Evolutionary conservation across 1,284 basidiomycete genomes (phyloP).

Genomic region (Vanrija sp.): DNA sequence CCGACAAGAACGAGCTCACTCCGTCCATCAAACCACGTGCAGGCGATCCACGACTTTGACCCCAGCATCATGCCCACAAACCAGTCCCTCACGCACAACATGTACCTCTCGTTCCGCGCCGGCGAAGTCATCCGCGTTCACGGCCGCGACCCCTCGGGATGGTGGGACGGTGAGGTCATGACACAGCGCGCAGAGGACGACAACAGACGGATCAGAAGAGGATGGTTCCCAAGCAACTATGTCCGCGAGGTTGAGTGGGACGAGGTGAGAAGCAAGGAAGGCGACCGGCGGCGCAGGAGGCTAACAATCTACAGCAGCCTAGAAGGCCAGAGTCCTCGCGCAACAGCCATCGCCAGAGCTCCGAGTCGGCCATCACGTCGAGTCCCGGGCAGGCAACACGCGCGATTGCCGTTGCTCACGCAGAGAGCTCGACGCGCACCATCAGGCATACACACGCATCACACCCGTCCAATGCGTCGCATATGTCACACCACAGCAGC

Average conservation of each 20-base stretch:
- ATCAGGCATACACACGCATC: slow-evolving; percentile 5
- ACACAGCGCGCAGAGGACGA: slow-evolving; percentile 9
- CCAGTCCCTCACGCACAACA: slow-evolving; percentile 56
- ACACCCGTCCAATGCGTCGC: too few species aligned
- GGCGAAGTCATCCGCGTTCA: slow-evolving; percentile 89
- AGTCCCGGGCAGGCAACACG: too few species aligned
- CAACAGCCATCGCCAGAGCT: too few species aligned
- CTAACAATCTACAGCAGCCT: too few species aligned
- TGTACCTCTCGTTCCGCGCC: slow-evolving; percentile 80
- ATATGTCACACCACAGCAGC: too few species aligned
- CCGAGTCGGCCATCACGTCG: too few species aligned
- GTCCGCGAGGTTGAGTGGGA: slow-evolving; percentile 39
- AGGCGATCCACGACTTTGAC: slow-evolving; percentile 81
- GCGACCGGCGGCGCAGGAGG: too few species aligned
- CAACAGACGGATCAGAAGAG: slow-evolving; percentile 54
- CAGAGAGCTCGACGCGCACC: background rate
- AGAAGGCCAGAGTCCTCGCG: too few species aligned
- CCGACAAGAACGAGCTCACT: background rate
- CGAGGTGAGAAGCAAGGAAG: slow-evolving; percentile 18
- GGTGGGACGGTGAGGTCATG: slow-evolving; percentile 96
- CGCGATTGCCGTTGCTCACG: too few species aligned
- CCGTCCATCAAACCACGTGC: slow-evolving; percentile 51
- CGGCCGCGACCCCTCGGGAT: slow-evolving; percentile 81
- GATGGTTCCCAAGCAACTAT: slow-evolving; percentile 94
- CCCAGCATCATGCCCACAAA: slow-evolving; percentile 54